These are phyloP conservation scores for Blepharisma stoltei DNA, from an alignment of 73 alveolate genomes.

Conservation along the genomic window DNA sequence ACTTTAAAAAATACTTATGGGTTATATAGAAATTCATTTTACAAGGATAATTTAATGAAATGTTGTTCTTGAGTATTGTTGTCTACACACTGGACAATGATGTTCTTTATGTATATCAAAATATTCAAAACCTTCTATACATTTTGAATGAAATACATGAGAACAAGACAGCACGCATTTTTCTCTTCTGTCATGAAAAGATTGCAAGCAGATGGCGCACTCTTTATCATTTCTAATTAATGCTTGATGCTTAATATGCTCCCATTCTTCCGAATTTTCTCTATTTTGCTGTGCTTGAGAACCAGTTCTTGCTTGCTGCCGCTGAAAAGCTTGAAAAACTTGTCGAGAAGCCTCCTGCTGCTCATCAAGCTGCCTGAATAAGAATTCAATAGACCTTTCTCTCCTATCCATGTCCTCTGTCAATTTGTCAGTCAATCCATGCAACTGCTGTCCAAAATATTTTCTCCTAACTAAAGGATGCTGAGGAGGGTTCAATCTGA, in stretches of 20 bases:
- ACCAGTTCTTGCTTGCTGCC: slow-evolving; percentile 25
- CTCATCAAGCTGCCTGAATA: slow-evolving; percentile 24
- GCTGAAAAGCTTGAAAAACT: background rate
- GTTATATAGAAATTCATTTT: no score
- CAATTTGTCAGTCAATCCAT: slow-evolving; percentile 25
- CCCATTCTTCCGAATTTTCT: slow-evolving; percentile 34
- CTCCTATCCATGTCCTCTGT: slow-evolving; percentile 18
- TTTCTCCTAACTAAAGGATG: slow-evolving; percentile 29
- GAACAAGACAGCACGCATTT: slow-evolving; percentile 30
- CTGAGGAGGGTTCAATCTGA: slow-evolving; percentile 30
- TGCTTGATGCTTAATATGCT: slow-evolving; percentile 9
- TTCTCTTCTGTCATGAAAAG: slow-evolving; percentile 25
- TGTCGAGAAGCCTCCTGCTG: slow-evolving; percentile 11
- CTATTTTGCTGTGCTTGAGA: background rate
- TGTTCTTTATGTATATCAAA: slow-evolving; percentile 8
- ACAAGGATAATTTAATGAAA: no score
- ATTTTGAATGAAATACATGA: slow-evolving; percentile 43
- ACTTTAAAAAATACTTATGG: no score
- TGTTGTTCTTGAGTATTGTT: slow-evolving; percentile 10
- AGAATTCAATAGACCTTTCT: background rate
- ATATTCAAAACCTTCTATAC: slow-evolving; percentile 41
- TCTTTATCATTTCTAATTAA: slow-evolving; percentile 32
- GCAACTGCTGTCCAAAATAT: slow-evolving; percentile 21
- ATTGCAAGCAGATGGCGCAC: slow-evolving; percentile 36
- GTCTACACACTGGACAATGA: slow-evolving; percentile 43